Base-by-base conservation (phyloP, 768 basidiomycete species). In the Sporobolomyces roseus region DNA sequence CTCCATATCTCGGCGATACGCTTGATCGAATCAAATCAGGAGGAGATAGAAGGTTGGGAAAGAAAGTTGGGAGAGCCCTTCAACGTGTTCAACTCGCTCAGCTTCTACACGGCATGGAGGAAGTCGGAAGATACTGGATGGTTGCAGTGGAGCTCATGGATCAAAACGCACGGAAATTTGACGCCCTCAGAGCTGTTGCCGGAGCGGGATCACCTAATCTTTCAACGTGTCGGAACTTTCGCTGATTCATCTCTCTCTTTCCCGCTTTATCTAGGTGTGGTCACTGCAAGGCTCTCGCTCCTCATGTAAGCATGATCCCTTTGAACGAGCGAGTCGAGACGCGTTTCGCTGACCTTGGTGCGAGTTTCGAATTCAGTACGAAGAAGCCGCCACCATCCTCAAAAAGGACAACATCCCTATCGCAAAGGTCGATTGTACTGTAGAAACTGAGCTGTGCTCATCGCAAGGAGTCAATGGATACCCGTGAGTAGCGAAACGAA, bases 401-500 rank as follows among this genome's bases (percentile, higher is more conserved):
- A 96, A 94, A 82, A 88, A 87, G 72, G 89, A 87, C 78, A 83
- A 83, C 79, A 91, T 99, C 81, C 88, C 88, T 79, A 80, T 99
- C 61, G 93, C 93, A 73, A 94, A 97, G 78, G 93, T 98, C 58
- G 92, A 98, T 82, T 98, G 94, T 79, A 94, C 96, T 51, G 93
- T 90, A 71, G 83, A 98, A 76, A 85, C 88, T 30, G 93, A 94
- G 61, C 85, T 99, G 35, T 99, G 96, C 81, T 87, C 90, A 77
- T 76, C 84, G 56, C 87, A 93, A 65, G 93, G 89, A 48, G 85
- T 99, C 50, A 86, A 88, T 78, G 94, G 94, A 21, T 99, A 99
- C 81, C 93, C 93, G 92, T 93, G 75, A 76, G 91, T 82, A 9
- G 9, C 23, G 21, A 1, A 25, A 14, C n/a, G 45, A 46, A 14